Conservation (phyloP, 371 early-diverging fungal genomes). For the Thermomucor indicae-seudaticae region DNA sequence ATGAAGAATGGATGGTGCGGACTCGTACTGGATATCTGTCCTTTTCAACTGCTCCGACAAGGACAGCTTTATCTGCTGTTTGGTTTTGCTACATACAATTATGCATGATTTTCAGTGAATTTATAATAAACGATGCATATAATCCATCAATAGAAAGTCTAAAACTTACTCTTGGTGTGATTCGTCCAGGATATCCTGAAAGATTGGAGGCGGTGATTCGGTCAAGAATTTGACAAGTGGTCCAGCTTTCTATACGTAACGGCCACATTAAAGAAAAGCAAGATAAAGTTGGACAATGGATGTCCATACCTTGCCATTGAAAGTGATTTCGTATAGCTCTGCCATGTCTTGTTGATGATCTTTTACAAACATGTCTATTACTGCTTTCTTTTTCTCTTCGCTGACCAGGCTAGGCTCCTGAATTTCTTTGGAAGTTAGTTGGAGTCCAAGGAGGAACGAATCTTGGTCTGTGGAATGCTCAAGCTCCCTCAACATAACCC, state of each 20-base stretch:
- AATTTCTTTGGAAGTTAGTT: too few species aligned
- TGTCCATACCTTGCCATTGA: constrained; percentile 3
- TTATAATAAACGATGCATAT: too few species aligned
- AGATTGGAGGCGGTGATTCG: background rate
- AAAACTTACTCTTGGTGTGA: background rate
- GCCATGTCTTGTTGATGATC: constrained; percentile 1
- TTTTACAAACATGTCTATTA: background rate
- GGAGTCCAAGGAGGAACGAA: too few species aligned
- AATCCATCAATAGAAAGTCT: background rate
- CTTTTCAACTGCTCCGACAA: constrained; percentile 9
- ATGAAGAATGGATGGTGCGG: constrained; percentile 20
- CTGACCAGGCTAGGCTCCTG: background rate
- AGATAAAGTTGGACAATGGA: background rate
- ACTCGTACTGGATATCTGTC: constrained; percentile 1
- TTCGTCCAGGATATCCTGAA: background rate
- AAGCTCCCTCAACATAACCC: constrained; percentile 3
- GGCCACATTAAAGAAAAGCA: background rate
- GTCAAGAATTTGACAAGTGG: background rate
- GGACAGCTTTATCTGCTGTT: too few species aligned
- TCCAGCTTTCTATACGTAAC: constrained; percentile 6
- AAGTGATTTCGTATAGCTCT: background rate
- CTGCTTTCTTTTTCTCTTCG: constrained; percentile 3
- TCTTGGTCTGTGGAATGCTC: constrained; percentile 4
- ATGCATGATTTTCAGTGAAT: too few species aligned
- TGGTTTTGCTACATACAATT: too few species aligned